Evolutionary conservation across 2,329 filamentous ascomycete genomes (phyloP).

Genomic region (Chaetomium sp.): DNA sequence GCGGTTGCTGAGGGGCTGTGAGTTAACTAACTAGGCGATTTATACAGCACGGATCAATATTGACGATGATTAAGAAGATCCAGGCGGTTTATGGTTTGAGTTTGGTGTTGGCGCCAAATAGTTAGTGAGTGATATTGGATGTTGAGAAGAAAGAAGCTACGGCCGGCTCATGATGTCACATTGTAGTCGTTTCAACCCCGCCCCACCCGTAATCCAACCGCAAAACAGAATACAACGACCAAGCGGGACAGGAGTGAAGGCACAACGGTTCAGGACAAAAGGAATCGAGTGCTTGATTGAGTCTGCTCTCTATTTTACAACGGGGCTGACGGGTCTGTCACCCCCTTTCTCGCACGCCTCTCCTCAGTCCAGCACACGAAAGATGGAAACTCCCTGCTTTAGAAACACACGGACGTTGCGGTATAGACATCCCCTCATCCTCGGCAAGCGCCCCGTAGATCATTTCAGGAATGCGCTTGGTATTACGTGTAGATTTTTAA

Average conservation of each 20-base stretch:
- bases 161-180: too few relatives aligned
- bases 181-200: too few relatives aligned
- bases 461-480: conserved; percentile 21
- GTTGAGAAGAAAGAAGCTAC: too few relatives aligned
- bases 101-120: too few relatives aligned
- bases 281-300: conserved; percentile 57
- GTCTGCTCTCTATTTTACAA: conserved; percentile 60
- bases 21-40: too few relatives aligned
- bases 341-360: conserved; percentile 37
- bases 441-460: conserved; percentile 25
- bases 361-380: conserved; percentile 42
- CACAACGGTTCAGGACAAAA: conserved; percentile 38
- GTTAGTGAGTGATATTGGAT: too few relatives aligned
- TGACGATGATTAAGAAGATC: too few relatives aligned
- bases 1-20: too few relatives aligned
- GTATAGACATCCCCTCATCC: conserved; percentile 27
- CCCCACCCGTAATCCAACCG: too few relatives aligned
- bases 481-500: conserved; percentile 36
- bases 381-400: conserved; percentile 36
- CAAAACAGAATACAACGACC: not conserved
- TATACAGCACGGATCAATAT: too few relatives aligned
- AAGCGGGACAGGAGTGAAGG: too few relatives aligned
- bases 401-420: conserved; percentile 37
- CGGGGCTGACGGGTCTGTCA: conserved; percentile 43
- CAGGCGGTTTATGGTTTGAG: too few relatives aligned